Evolutionary conservation across 2,329 filamentous ascomycete genomes (phyloP), one percentile per base, ranked within the genome.

Genomic region (Fusarium nelsonii): DNA sequence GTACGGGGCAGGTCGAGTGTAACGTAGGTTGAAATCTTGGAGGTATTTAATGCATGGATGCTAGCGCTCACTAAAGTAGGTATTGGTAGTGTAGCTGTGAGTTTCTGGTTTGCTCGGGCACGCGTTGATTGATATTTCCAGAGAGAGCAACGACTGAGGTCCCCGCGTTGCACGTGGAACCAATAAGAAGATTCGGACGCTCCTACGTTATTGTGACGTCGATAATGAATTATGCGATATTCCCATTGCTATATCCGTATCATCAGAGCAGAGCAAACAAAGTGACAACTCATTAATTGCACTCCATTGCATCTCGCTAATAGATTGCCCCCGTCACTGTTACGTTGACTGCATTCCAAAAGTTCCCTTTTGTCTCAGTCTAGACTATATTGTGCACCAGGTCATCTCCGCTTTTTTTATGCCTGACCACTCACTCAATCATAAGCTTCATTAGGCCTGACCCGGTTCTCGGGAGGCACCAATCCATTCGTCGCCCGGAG

Each of bases 371-470:
- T 32, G 26, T 32, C 28, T 18, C 23, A 23, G 6, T 23, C 23
- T 23, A 23, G 23, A 23, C 23, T 6, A 6, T 23, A 6, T 23
- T 23, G 23, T 23, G 23, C 36, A 16, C n/a, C 36, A 39, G 36
- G 8, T 18, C 16, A 39, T 1, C 36, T 5, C 36, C 36, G 16
- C 14, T 16, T 18, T 18, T 18, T 2, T 3, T 8, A 26, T 26
- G 18, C 14, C 8, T 26, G 6, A 7, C 10, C 8, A 6, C 30
- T 33, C 26, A 12, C 5, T 57, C n/a, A 63, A 33, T 58, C 43
- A 12, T 63, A 63, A 3, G 33, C 49, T 33, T 44, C 43, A n/a
- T 63, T 63, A 0, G 58, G 43, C 37, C 9, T 58, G 7, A 63
- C 50, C 7, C 60, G 33, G 15, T 57, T 63, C 16, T 39, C 58